Conservation (phyloP, 2,329 filamentous ascomycete genomes). For the Trichoderma guizhouense region DNA sequence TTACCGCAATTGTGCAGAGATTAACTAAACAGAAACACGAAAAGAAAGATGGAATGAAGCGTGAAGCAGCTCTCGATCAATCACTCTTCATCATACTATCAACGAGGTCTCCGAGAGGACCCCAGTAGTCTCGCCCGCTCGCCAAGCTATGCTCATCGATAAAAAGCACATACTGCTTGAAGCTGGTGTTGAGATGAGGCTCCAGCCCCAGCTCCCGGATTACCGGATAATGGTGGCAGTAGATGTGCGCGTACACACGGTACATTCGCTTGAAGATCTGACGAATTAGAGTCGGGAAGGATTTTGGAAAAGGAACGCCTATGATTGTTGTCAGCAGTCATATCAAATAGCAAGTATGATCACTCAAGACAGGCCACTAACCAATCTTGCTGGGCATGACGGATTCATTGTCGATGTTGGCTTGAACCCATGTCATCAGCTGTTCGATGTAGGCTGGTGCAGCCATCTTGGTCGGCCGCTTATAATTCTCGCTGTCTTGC, state of each 20-base stretch:
- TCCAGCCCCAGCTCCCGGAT: constrained; percentile 92
- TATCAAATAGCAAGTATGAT: background rate
- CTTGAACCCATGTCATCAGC: constrained; percentile 94
- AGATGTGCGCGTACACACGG: constrained; percentile 97
- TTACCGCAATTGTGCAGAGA: constrained; percentile 4
- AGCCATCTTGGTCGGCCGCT: constrained; percentile 95
- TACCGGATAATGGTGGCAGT: constrained; percentile 99
- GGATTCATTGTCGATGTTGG: constrained; percentile 90
- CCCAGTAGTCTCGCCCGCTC: constrained; percentile 95
- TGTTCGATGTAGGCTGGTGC: constrained; percentile 97
- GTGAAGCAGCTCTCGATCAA: constrained; percentile 38
- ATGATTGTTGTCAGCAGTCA: constrained; percentile 22
- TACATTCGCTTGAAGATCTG: constrained; percentile 99
- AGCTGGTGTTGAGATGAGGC: constrained; percentile 96
- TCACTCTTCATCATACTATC: constrained; percentile 98
- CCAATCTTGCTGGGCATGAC: constrained; percentile 93
- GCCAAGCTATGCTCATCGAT: constrained; percentile 94
- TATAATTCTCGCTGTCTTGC: constrained; percentile 94
- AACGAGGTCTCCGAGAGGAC: constrained; percentile 88
- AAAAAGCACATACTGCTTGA: constrained; percentile 99
- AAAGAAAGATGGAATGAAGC: background rate
- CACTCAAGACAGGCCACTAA: constrained; percentile 33
- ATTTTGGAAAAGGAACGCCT: constrained; percentile 92
- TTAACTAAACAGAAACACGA: background rate
- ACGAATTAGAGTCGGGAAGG: constrained; percentile 81